phyloP scores from a whole-genome alignment of 257 asterid genomes.

The Petrea volubilis region DNA sequence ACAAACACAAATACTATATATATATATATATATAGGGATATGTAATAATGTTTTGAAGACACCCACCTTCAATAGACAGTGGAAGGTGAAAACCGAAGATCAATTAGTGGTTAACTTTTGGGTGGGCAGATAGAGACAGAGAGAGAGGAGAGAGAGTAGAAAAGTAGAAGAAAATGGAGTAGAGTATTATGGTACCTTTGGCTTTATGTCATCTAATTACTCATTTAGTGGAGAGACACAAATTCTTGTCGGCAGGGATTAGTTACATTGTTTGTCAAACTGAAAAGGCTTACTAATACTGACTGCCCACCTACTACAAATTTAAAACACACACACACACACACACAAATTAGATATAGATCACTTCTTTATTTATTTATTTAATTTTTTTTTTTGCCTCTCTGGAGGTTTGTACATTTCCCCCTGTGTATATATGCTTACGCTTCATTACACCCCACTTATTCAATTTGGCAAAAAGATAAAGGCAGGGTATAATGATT shows the following conservation, averaged over 20 bases:
- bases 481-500: constrained; percentile 44
- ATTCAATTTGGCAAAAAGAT: background rate
- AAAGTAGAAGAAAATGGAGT: constrained; percentile 31
- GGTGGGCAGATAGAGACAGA: constrained; percentile 17
- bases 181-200: constrained; percentile 32
- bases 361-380: too few relatives aligned
- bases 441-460: constrained; percentile 31
- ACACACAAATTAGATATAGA: background rate
- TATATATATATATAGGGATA: background rate
- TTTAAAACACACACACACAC: constrained; percentile 5
- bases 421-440: constrained; percentile 7
- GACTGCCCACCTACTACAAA: constrained; percentile 73
- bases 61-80: constrained; percentile 24
- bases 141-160: constrained; percentile 16
- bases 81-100: constrained; percentile 34
- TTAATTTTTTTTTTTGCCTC: background rate
- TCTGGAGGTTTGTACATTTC: constrained; percentile 20
- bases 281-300: constrained; percentile 24
- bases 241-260: constrained; percentile 69
- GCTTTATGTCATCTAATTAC: constrained; percentile 48
- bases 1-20: too few relatives aligned
- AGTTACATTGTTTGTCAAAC: constrained; percentile 28
- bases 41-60: constrained; percentile 18
- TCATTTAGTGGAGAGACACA: constrained; percentile 56
- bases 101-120: constrained; percentile 28